These are phyloP conservation scores for Dactylonectria macrodidyma DNA, from an alignment of 2,329 filamentous ascomycete species.

Conservation along the genomic window DNA sequence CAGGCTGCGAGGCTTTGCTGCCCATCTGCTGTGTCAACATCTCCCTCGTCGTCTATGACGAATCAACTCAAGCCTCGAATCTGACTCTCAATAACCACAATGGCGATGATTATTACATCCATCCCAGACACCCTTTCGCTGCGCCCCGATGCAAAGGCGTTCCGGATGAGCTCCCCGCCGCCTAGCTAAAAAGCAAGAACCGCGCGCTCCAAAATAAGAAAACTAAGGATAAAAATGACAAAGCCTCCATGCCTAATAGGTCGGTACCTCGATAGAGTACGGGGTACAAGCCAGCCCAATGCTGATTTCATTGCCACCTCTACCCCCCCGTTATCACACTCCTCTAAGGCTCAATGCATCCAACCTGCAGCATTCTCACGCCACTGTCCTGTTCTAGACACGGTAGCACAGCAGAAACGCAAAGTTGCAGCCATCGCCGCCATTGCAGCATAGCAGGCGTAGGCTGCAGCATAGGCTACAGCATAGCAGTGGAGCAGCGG, in stretches of 20 bases:
- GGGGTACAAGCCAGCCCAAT: neutral
- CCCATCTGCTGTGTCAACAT: constrained; percentile 27
- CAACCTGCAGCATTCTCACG: neutral
- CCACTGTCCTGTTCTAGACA: neutral
- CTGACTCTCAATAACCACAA: neutral
- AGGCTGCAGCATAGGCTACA: too few species aligned
- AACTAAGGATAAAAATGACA: neutral
- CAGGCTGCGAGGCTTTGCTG: constrained; percentile 30
- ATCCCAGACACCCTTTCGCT: neutral
- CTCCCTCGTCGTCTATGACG: neutral
- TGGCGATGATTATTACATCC: neutral
- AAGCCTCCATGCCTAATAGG: neutral
- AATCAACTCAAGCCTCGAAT: too few species aligned
- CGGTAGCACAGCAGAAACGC: neutral
- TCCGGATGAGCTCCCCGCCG: neutral
- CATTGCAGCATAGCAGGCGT: too few species aligned
- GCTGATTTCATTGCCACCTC: neutral
- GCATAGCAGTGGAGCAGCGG: neutral
- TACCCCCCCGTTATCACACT: neutral
- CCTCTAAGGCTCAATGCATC: neutral
- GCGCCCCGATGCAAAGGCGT: neutral
- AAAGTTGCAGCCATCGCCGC: neutral
- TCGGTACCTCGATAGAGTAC: too few species aligned
- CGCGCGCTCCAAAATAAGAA: neutral
- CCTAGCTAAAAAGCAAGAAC: neutral